Evolutionary conservation across 371 early-diverging fungal genomes (phyloP), one percentile per base, ranked within the genome.

Genomic region (Apophysomyces elegans): DNA sequence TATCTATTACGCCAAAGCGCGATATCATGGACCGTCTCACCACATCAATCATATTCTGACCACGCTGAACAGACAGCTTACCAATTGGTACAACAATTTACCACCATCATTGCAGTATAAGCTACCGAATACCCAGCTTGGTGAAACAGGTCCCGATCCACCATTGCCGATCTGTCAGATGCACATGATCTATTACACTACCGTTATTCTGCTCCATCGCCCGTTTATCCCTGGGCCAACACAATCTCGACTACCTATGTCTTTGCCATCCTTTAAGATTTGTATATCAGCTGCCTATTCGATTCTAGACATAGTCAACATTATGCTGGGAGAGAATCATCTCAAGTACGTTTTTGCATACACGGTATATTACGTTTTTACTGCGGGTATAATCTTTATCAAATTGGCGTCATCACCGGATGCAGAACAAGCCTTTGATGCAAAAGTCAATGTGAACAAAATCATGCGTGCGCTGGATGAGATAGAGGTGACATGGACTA

Each of bases 201-300:
- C 77, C 0, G 64, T 75, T 41, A 82, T 79, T 26, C 45, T 79
- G 16, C 68, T 82, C 11, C 80, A 82, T 58, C 71, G 83, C 16
- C 79, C 77, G 1, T 78, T 79, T 69, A 77, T 78, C 45, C 70
- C 79, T 9, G 73, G 68, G 0, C 61, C 77, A 6, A 59, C 69
- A 26, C 63, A 71, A 36, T 63, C 66, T 1, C 26, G 67, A 12
- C 35, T 60, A 3, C 74, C 76, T 1, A 59, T 65, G 1, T 67
- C 81, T 4, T 61, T 79, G 14, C 79, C 81, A 1, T 75, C 73
- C 16, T 72, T 70, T 41, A 74, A 83, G 16, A 73, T 81, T 14
- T 85, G 85, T 57, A 72, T 75, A 1, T 76, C 78, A 6, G 79
- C 83, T 6, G 84, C 87, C 1, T 77, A 77, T 12, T 66, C 82